A percentile compares a stretch with the other conserved stretches of the same genome.
Conservation (phyloP, 371 early-diverging fungal species). For the Entomophthora muscae region DNA sequence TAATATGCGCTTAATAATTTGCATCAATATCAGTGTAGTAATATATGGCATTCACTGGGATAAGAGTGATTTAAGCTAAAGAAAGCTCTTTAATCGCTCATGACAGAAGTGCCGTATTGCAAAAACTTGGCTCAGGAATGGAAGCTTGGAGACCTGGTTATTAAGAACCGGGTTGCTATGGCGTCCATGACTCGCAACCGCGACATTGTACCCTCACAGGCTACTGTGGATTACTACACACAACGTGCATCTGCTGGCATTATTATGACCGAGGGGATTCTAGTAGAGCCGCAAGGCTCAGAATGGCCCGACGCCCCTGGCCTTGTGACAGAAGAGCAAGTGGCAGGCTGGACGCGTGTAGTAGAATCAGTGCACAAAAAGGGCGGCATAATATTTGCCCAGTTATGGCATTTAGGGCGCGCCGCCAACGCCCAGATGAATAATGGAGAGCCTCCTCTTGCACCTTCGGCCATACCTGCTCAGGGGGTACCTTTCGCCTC, state of each 20-base stretch:
- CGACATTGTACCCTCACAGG: conserved; percentile 18
- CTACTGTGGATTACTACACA: conserved; percentile 27
- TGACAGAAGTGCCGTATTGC: no score
- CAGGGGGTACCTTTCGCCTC: not conserved
- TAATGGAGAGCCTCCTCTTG: not conserved
- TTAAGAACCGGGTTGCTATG: conserved; percentile 20
- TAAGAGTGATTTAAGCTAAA: no score
- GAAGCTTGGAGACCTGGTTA: not conserved
- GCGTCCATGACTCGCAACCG: conserved; percentile 28
- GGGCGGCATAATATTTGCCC: conserved; percentile 30
- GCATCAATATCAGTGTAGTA: no score
- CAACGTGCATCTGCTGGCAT: conserved; percentile 34
- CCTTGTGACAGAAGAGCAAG: conserved; percentile 26
- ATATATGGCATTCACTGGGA: no score
- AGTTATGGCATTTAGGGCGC: conserved; percentile 32
- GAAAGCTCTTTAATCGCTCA: no score
- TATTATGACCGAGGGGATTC: conserved; percentile 30
- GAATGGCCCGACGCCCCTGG: conserved; percentile 18
- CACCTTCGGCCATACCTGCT: conserved; percentile 6
- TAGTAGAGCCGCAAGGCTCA: conserved; percentile 19
- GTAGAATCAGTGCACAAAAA: conserved; percentile 32
- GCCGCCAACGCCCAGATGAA: conserved; percentile 1
- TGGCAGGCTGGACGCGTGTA: conserved; percentile 32
- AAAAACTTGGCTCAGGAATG: no score
- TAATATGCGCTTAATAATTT: no score